Base-by-base conservation (phyloP, 345 rosid species). In the Triadica sebifera region DNA sequence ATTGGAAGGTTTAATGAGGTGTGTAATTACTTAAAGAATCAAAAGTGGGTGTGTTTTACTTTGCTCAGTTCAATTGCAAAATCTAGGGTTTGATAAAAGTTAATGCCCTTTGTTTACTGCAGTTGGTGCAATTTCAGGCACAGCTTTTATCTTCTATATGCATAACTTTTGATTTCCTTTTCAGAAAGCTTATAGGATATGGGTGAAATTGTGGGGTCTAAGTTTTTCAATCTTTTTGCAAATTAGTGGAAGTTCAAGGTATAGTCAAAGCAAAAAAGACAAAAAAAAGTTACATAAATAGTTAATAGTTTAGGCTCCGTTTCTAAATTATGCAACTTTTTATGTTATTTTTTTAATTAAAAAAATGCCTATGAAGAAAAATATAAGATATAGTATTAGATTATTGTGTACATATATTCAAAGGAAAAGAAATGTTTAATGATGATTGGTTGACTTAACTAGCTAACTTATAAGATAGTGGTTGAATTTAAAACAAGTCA, bases 101-200 rank as follows among this genome's bases (percentile, higher is more conserved):
- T 61, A 70, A 74, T 65, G 76, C 78, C 57, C 80, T 85, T 80
- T 82, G 84, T 69, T 74, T 73, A 75, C 80, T 62, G 74, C 59
- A 19, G 34, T 2, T 47, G 24, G 49, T 77, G 79, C 75, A 73
- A 39, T 74, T 75, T 74, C 85, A 38, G 76, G 71, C 67, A 77
- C 84, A 69, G 72, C 84, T 84, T 81, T 74, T 76, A 76, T 81
- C 69, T 63, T 76, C 64, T 69, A 25, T 45, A 16, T 61, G 50
- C 24, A 56, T 50, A 68, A 69, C 80, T 76, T 71, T 74, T 64
- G 43, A 29, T 34, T 38, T 77, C 69, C 73, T 81, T 77, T 81
- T 59, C 63, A 70, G 70, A 75, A 65, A 76, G 39, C 75, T 67
- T n/a, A n/a, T n/a, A n/a, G n/a, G n/a, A 37, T 65, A 41, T 57